These are phyloP conservation scores for Tulasnella calospora DNA, from an alignment of 768 basidiomycete species.

Conservation along the genomic window DNA sequence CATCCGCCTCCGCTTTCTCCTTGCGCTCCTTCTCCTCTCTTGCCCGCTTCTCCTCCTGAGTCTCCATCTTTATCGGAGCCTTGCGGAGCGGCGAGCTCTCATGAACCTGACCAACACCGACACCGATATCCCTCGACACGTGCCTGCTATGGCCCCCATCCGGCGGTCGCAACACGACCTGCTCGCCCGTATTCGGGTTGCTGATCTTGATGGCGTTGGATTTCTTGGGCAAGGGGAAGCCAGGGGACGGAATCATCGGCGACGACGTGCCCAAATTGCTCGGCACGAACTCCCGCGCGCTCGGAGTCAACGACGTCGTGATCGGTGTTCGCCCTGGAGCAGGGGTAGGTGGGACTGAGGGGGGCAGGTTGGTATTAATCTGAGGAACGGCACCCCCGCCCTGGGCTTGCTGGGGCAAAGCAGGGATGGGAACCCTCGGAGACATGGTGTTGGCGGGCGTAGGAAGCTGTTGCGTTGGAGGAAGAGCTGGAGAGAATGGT, in stretches of 20 bases:
- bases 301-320: conserved; percentile 47
- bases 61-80: conserved; percentile 57
- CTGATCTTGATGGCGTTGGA: conserved; percentile 50
- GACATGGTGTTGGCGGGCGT: conserved; percentile 54
- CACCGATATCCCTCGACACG: conserved; percentile 28
- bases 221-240: conserved; percentile 35
- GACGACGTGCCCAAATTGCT: conserved; percentile 23
- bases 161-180: conserved; percentile 56
- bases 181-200: conserved; percentile 53
- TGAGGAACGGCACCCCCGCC: conserved; percentile 27
- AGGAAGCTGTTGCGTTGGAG: conserved; percentile 39
- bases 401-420: conserved; percentile 44
- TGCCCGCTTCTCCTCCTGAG: conserved; percentile 50
- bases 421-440: conserved; percentile 66
- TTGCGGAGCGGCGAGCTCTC: conserved; percentile 35
- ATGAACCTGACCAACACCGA: too few species aligned
- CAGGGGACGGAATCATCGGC: not conserved
- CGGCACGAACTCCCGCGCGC: conserved; percentile 66
- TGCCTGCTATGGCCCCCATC: conserved; percentile 41
- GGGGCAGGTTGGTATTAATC: conserved; percentile 1
- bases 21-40: conserved; percentile 36
- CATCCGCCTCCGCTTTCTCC: conserved; percentile 29
- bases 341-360: not conserved
- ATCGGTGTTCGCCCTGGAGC: not conserved
- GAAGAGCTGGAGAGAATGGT: conserved; percentile 45